Base-by-base conservation (phyloP, 768 basidiomycete genomes). In the Kwoniella heveanensis region DNA sequence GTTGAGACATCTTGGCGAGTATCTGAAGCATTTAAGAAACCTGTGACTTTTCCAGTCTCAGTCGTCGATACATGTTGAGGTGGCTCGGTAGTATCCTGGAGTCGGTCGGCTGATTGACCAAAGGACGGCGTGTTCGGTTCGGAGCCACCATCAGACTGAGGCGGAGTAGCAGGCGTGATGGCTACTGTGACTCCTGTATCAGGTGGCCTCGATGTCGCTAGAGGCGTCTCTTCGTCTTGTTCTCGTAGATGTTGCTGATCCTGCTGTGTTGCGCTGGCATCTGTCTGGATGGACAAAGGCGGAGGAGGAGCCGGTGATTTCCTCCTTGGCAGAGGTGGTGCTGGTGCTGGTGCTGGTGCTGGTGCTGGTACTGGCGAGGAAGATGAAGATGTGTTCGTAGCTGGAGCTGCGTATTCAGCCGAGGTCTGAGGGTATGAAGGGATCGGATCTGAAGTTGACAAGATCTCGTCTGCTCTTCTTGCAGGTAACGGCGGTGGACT, bases 161-260 rank as follows among this genome's bases (percentile, higher is more conserved):
- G 50, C n/a, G 66, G 66, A 29, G 60, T 67, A 22, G 66, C 66
- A 15, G 66, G 66, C 10, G 66, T 67, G 47, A 67, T 47, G 49
- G 60, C 60, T 24, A 67, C 56, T 0, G 44, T 54, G 26, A 59
- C 51, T 12, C 9, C 51, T 27, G 50, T 49, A 51, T 30, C 27
- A 30, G 58, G 58, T 4, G 47, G 58, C 15, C 39, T 44, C 4
- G 39, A 44, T 10, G 39, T 44, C 39, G 39, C 39, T 15, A 50
- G 30, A 25, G 57, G 39, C 25, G 46, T 44, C 7, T 22, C 7
- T 4, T 19, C 19, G 12, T 22, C 13, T 22, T 44, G 46, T 6
- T 25, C n/a, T 21, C 27, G 27, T 44, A 24, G 12, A 15, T 44
- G 24, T 44, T 37, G 21, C 12, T 7, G 22, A 21, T 57, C 37